Base-by-base conservation (phyloP, 2,329 filamentous ascomycete species). In the Calonectria montana region DNA sequence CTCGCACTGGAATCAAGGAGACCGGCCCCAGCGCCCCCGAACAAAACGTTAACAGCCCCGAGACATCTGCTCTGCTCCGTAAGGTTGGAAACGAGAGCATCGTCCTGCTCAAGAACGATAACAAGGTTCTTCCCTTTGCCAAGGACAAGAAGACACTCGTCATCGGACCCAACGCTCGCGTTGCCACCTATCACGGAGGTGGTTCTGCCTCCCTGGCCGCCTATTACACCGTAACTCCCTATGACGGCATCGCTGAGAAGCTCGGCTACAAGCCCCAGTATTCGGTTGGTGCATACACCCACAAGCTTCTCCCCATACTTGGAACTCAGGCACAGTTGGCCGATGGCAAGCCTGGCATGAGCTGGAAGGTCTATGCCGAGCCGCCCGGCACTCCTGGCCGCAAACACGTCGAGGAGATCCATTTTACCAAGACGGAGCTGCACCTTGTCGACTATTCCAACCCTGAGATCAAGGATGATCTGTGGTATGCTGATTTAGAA, bases 91-190 rank as follows among this genome's bases (percentile, higher is more conserved):
- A 91, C 5, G 92, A 95, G 79, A 91, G 91, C 4, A 91, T 94
- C 10, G 93, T 95, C 1, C 86, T 96, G 15, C 84, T 95, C 61
- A 94, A 95, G 83, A 96, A 96, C 75, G 88, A 94, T 15, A 87
- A 88, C 43, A 85, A 85, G 16, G 80, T 92, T 0, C 85, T 96
- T 1, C 94, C 94, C 0, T 81, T 93, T 4, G 88, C 88, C 39
- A 92, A 91, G 77, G 85, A 89, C 45, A 91, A 90, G 77, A 91
- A 90, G 76, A 90, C 88, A 0, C 84, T 90, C 25, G 83, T 91
- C 35, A 84, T 91, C 35, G 89, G 89, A 0, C 89, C 89, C 18
- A 91, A 91, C 74, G 88, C 89, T 10, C 90, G 89, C 78, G 80
- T 87, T 50, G 85, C 88, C 1, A 88, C 87, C 2, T 90, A 90